phyloP scores from a whole-genome alignment of 1,284 basidiomycete species.

The Trametes versicolor region DNA sequence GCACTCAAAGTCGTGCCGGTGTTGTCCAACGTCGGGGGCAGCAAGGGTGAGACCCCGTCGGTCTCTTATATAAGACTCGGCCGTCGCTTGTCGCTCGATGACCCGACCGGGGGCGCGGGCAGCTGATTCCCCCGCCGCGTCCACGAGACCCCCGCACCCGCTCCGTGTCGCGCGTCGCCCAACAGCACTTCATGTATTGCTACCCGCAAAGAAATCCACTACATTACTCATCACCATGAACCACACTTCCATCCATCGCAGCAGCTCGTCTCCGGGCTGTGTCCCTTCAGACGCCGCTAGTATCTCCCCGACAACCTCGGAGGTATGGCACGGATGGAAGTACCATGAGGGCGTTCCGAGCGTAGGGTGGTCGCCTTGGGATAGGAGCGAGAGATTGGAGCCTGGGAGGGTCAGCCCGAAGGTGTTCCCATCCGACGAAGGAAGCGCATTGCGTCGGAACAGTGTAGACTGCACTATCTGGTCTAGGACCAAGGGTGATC shows the following conservation, averaged over 20 bases:
- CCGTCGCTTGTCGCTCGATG: constrained; percentile 22
- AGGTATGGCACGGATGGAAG: constrained; percentile 84
- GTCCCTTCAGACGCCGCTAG: constrained; percentile 54
- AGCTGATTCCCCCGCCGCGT: constrained; percentile 29
- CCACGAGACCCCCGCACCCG: constrained; percentile 19
- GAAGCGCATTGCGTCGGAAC: constrained; percentile 60
- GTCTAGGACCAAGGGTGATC: constrained; percentile 64
- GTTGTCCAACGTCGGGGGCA: constrained; percentile 25
- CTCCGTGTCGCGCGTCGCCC: constrained; percentile 3
- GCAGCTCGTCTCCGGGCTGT: constrained; percentile 42
- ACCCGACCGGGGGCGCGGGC: constrained; percentile 25
- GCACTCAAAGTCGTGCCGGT: constrained; percentile 27
- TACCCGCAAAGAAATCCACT: constrained; percentile 52
- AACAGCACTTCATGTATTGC: constrained; percentile 2
- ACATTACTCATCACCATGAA: constrained; percentile 74
- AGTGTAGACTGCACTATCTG: constrained; percentile 66
- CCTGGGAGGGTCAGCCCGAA: constrained; percentile 62
- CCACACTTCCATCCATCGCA: constrained; percentile 76
- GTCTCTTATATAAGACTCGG: constrained; percentile 33
- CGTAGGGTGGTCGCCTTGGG: constrained; percentile 85
- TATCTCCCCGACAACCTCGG: constrained; percentile 70
- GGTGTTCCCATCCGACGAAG: constrained; percentile 50
- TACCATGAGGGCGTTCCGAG: constrained; percentile 81
- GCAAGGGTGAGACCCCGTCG: constrained; percentile 21
- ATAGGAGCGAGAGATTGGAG: constrained; percentile 75